Conservation (phyloP, 805 yeast species). For the Kuraishia floccosa region DNA sequence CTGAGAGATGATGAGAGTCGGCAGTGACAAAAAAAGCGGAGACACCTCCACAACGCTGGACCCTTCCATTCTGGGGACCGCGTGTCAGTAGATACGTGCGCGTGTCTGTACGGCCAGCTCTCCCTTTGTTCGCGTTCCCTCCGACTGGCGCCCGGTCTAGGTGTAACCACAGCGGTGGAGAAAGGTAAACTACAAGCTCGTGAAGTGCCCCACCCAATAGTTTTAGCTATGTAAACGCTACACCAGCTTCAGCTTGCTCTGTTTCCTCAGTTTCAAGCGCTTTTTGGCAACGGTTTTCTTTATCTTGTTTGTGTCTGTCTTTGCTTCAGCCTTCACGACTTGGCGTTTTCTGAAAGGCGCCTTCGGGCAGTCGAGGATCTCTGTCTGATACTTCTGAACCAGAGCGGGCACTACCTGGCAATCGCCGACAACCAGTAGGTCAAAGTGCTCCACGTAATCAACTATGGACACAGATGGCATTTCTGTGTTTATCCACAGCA, state of each 20-base stretch:
- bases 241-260: neutral
- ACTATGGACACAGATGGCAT: conserved; percentile 37
- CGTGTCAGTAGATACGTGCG: too few relatives aligned
- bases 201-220: too few relatives aligned
- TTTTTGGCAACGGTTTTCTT: neutral
- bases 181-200: too few relatives aligned
- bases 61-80: too few relatives aligned
- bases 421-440: conserved; percentile 51
- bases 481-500: conserved; percentile 52
- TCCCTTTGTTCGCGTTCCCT: too few relatives aligned
- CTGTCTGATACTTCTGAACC: conserved; percentile 1
- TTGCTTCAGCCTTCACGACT: neutral
- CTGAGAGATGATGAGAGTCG: conserved; percentile 19
- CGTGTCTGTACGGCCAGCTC: too few relatives aligned
- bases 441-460: conserved; percentile 40
- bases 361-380: neutral
- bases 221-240: neutral
- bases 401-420: conserved; percentile 41
- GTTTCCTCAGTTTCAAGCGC: neutral
- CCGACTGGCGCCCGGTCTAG: too few relatives aligned
- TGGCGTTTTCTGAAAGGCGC: neutral
- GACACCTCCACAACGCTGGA: conserved; percentile 14
- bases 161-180: too few relatives aligned
- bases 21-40: conserved; percentile 20
- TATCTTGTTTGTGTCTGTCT: neutral